Evolutionary conservation across 2,329 filamentous ascomycete species (phyloP).

Genomic region (Pyricularia sp.): DNA sequence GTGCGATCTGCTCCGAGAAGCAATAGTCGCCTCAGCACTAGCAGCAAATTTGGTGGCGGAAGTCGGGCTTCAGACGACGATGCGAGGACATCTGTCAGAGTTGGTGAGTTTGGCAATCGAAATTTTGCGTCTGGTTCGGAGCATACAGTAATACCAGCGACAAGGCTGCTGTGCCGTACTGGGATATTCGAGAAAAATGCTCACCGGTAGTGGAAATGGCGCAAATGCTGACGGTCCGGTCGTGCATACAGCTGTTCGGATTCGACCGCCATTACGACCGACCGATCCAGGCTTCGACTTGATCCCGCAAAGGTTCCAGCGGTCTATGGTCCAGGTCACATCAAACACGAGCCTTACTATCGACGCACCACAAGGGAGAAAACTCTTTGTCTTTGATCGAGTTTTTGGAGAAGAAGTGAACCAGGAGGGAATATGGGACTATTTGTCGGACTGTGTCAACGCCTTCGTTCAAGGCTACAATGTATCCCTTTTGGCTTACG

Average conservation of each 20-base stretch:
- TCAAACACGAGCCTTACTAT: conserved; percentile 79
- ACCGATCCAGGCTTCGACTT: conserved; percentile 88
- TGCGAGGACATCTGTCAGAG: conserved; percentile 85
- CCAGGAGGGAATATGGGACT: conserved; percentile 91
- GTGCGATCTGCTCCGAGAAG: conserved; percentile 64
- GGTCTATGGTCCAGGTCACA: conserved; percentile 82
- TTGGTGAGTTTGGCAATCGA: conserved; percentile 56
- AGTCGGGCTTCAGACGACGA: conserved; percentile 88
- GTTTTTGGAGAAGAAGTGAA: conserved; percentile 78
- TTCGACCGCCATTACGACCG: conserved; percentile 75
- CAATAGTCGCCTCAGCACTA: conserved; percentile 78
- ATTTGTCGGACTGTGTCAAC: conserved; percentile 78
- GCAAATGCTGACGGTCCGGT: background rate
- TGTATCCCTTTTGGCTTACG: conserved; percentile 93
- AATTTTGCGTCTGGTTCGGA: background rate
- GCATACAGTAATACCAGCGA: background rate
- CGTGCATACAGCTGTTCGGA: conserved; percentile 65
- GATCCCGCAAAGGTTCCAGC: conserved; percentile 91
- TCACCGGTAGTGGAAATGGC: background rate
- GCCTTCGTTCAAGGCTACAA: conserved; percentile 96
- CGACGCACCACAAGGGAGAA: conserved; percentile 84
- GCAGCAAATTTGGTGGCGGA: conserved; percentile 63
- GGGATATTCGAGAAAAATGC: background rate
- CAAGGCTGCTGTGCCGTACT: background rate
- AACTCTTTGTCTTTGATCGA: conserved; percentile 93